These are phyloP conservation scores for Diplocarpon mali DNA, from an alignment of 2,329 filamentous ascomycete genomes.

Conservation along the genomic window DNA sequence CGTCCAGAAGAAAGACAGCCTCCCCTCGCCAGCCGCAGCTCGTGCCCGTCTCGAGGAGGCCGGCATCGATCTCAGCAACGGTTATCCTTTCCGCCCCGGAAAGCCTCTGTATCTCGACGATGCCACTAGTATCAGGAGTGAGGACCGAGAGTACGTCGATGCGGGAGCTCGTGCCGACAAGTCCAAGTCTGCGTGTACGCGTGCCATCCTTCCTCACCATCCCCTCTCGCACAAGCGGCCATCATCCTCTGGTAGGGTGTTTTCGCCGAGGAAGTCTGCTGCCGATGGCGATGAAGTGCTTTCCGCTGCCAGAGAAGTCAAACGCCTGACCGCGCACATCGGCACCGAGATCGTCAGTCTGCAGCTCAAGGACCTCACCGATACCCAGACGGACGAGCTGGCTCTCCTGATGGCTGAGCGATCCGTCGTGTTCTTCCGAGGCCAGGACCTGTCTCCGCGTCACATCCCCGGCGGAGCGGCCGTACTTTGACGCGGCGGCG, in stretches of 20 bases:
- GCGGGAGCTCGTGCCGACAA: conserved; percentile 54
- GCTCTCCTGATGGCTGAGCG: conserved; percentile 33
- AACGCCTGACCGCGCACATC: conserved; percentile 33
- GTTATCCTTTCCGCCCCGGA: conserved; percentile 60
- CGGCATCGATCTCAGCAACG: conserved; percentile 56
- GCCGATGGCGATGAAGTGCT: no score
- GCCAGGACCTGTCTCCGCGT: conserved; percentile 52
- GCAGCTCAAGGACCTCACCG: conserved; percentile 30
- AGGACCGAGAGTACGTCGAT: conserved; percentile 45
- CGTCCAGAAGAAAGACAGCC: conserved; percentile 50
- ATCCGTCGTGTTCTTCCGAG: conserved; percentile 30
- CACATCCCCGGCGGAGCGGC: conserved; percentile 60
- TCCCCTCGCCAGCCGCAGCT: conserved; percentile 48
- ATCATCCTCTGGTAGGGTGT: no score
- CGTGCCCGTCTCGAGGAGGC: conserved; percentile 52
- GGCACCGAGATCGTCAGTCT: conserved; percentile 33
- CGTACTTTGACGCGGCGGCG: conserved; percentile 52
- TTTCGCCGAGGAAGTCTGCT: no score
- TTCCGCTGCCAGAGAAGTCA: conserved; percentile 50
- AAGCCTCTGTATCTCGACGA: conserved; percentile 60
- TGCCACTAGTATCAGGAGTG: conserved; percentile 51
- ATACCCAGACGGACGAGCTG: conserved; percentile 32
- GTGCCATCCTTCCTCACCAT: no score
- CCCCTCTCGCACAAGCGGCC: no score
- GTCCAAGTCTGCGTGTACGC: conserved; percentile 47